These are phyloP conservation scores for Hemisphaericaspora xylanilytica DNA, from an alignment of 1,139 yeast genomes.

Conservation along the genomic window DNA sequence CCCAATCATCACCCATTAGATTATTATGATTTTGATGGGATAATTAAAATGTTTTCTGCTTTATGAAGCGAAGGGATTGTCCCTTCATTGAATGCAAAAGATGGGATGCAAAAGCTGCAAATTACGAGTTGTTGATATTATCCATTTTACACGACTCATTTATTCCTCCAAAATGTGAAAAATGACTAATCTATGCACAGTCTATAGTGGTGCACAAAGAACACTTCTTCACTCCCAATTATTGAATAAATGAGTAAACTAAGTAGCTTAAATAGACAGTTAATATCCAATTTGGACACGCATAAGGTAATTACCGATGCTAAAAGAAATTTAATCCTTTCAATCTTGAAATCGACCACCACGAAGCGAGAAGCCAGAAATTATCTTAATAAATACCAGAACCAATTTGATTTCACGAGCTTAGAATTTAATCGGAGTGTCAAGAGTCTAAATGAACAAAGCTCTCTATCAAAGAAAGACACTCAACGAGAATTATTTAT, in stretches of 20 bases:
- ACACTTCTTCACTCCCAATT: no score
- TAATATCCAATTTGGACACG: constrained; percentile 39
- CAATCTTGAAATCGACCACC: constrained; percentile 70
- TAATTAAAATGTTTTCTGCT: no score
- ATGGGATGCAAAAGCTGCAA: no score
- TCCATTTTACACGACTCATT: no score
- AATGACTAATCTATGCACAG: background rate
- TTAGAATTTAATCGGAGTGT: constrained; percentile 13
- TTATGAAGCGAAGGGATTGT: no score
- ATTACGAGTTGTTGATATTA: no score
- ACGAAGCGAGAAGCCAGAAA: constrained; percentile 73
- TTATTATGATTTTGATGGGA: no score
- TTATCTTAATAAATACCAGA: constrained; percentile 59
- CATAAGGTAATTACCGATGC: constrained; percentile 35
- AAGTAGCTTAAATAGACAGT: constrained; percentile 28
- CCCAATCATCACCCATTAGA: no score
- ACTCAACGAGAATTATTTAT: constrained; percentile 39
- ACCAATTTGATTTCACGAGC: constrained; percentile 34
- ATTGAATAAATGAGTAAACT: constrained; percentile 30
- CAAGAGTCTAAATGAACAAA: constrained; percentile 11
- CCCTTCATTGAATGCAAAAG: no score
- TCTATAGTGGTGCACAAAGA: no score
- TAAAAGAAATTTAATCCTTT: constrained; percentile 56
- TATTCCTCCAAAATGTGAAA: background rate
- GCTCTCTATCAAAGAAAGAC: constrained; percentile 20